Base-by-base conservation (phyloP, 495 filamentous ascomycete species). In the Parmelia sp. region DNA sequence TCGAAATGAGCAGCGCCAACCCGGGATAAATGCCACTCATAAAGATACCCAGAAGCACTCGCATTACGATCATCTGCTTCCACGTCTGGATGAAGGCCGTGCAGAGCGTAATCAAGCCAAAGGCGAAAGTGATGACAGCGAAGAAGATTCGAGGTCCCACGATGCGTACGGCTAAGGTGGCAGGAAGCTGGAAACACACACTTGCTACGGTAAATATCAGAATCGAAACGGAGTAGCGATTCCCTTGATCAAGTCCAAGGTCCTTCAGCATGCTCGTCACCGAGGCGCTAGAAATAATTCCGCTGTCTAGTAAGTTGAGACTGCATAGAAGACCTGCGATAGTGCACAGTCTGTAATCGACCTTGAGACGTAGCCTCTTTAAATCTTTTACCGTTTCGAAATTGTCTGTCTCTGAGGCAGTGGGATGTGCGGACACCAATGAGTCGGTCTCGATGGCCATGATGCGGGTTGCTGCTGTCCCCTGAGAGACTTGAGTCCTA, bases 161-260 rank as follows among this genome's bases (percentile, higher is more conserved):
- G 10, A 84, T 78, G 39, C 89, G 80, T 45, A 90, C 86, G 8
- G 86, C 84, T 27, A 91, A 76, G 4, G 88, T 92, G 36, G 84
- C 86, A 0, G 89, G 89, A 21, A 92, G 77, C 70, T 92, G 89
- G 69, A 89, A 91, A 29, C 81, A 80, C 53, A 92, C 88, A 71
- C 84, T 87, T 17, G 86, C 80, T 63, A 91, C 80, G 35, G 89
- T 91, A 76, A 90, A 91, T 71, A 91, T 89, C 73, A 92, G 88
- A 60, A 92, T 91, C 33, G 86, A 79, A 21, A 91, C 82, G 12
- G 84, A 88, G 72, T 88, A 89, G 25, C 84, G 80, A 25, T 84
- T 84, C 15, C 86, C 86, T 42, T 73, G 65, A 39, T 83, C 79
- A 37, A 91, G 77, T 14, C 81, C 80, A 39, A 91, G 77, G 71